Evolutionary conservation across 2,329 filamentous ascomycete species (phyloP).

Genomic region (Sporothrix humicola): DNA sequence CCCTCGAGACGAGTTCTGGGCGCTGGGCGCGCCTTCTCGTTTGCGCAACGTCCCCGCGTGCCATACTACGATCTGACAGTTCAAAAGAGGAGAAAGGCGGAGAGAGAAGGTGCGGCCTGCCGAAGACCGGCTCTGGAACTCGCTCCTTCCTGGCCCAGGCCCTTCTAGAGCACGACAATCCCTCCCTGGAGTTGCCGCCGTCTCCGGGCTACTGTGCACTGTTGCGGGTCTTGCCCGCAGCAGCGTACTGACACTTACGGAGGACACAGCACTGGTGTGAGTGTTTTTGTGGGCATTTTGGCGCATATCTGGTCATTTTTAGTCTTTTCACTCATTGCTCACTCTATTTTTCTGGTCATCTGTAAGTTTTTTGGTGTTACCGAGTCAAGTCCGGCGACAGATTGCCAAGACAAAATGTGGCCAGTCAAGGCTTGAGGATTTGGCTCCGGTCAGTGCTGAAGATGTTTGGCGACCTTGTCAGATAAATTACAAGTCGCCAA

Average conservation of each 20-base stretch:
- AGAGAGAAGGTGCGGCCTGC: constrained; percentile 11
- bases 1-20: constrained; percentile 16
- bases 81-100: neutral
- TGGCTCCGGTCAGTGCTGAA: neutral
- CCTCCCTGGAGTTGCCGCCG: constrained; percentile 19
- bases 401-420: neutral
- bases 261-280: neutral
- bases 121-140: constrained; percentile 24
- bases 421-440: constrained; percentile 8
- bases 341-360: no score
- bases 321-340: no score
- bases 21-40: neutral
- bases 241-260: constrained; percentile 26
- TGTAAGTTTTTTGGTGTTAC: neutral
- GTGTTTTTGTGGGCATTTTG: constrained; percentile 11
- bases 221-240: neutral
- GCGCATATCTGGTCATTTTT: no score
- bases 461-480: neutral
- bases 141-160: constrained; percentile 23
- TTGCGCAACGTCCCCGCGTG: constrained; percentile 2
- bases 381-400: constrained; percentile 1
- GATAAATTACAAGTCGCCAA: neutral
- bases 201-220: constrained; percentile 13
- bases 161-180: constrained; percentile 18
- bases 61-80: neutral